These are phyloP conservation scores for Juncus effusus DNA, from an alignment of 176 grass and related monocot genomes.

Conservation along the genomic window DNA sequence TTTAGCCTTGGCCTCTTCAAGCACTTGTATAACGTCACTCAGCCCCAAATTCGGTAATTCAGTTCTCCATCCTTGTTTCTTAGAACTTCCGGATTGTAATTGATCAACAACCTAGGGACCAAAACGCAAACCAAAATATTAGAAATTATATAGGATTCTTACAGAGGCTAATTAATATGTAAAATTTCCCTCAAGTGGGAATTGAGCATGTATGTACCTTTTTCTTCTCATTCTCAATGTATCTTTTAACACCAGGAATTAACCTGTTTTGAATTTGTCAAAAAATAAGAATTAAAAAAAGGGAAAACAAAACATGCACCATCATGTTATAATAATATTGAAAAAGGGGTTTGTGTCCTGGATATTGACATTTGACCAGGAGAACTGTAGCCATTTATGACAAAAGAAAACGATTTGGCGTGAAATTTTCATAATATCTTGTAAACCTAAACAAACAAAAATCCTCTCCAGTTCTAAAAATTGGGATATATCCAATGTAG, in stretches of 20 bases:
- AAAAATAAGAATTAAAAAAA: conserved; percentile 11
- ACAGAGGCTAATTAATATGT: neutral
- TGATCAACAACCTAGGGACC: conserved; percentile 80
- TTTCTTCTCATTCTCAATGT: conserved; percentile 81
- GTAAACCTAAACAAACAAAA: neutral
- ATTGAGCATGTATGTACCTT: conserved; percentile 42
- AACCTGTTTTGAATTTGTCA: conserved; percentile 38
- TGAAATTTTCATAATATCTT: neutral
- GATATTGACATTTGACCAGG: conserved; percentile 6
- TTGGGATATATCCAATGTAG: neutral
- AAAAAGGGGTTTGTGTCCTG: neutral
- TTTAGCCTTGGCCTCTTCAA: conserved; percentile 58
- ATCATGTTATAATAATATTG: neutral
- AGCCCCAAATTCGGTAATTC: conserved; percentile 64
- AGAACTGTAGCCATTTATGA: neutral
- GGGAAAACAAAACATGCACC: conserved; percentile 8
- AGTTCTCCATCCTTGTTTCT: conserved; percentile 50
- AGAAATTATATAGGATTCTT: neutral
- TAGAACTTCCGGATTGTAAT: conserved; percentile 62
- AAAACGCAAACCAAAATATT: conserved; percentile 2
- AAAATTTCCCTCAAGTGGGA: neutral
- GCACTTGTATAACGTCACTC: conserved; percentile 42
- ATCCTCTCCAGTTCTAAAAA: neutral
- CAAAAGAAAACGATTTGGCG: neutral
- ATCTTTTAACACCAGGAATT: conserved; percentile 59